Evolutionary conservation across 768 basidiomycete species (phyloP).

Genomic region (Xerocomus spinulosus): DNA sequence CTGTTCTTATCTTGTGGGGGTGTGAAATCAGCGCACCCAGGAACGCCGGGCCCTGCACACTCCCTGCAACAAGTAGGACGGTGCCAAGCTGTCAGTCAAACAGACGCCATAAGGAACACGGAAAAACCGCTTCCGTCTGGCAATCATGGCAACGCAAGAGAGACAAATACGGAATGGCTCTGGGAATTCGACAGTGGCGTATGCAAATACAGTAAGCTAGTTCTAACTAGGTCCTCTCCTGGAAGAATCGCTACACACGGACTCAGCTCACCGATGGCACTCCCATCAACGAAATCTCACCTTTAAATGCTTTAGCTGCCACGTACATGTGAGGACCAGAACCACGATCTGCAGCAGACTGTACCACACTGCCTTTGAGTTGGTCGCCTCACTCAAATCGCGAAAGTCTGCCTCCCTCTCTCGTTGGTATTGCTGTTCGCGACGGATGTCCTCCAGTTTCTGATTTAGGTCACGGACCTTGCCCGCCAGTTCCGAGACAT

Average conservation of each 20-base stretch:
- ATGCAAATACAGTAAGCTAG: constrained; percentile 5
- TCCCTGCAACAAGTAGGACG: constrained; percentile 1
- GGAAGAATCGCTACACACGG: constrained; percentile 66
- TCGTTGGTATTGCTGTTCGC: constrained; percentile 97
- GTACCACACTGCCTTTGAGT: constrained; percentile 94
- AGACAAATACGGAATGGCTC: background rate
- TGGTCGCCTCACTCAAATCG: constrained; percentile 83
- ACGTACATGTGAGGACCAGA: constrained; percentile 77
- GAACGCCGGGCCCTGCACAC: constrained; percentile 2
- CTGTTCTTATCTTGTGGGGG: constrained; percentile 11
- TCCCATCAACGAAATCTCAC: constrained; percentile 39
- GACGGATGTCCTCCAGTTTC: constrained; percentile 86
- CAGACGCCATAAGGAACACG: background rate
- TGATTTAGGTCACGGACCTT: constrained; percentile 91
- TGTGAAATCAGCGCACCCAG: background rate
- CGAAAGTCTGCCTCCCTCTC: constrained; percentile 91
- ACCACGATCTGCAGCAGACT: constrained; percentile 83
- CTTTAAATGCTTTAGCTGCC: constrained; percentile 92
- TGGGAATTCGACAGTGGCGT: background rate
- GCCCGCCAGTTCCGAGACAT: constrained; percentile 73
- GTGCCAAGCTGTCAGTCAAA: constrained; percentile 13
- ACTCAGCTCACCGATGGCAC: background rate
- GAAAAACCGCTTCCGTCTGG: background rate
- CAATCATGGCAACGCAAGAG: background rate
- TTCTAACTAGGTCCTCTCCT: constrained; percentile 70